These are phyloP conservation scores for Ceratocystis harringtonii DNA, from an alignment of 2,329 filamentous ascomycete species.

Conservation along the genomic window DNA sequence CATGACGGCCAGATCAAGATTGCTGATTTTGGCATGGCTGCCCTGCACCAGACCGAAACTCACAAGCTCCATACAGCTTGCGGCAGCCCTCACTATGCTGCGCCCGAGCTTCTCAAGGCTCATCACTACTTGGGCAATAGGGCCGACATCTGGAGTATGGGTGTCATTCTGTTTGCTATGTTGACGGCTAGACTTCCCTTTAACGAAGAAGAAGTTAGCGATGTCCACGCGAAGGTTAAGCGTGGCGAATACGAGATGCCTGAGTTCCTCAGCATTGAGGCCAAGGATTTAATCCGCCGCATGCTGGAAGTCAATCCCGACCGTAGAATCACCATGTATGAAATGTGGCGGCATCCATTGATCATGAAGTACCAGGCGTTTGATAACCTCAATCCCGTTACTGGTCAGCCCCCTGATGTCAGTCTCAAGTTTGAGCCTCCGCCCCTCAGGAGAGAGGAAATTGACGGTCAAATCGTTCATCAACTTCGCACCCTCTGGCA, in stretches of 20 bases:
- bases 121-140: constrained; percentile 67
- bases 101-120: constrained; percentile 74
- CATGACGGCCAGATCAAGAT: constrained; percentile 68
- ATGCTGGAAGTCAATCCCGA: constrained; percentile 70
- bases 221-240: constrained; percentile 47
- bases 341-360: constrained; percentile 81
- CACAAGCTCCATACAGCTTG: constrained; percentile 78
- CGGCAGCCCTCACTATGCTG: constrained; percentile 91
- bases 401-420: constrained; percentile 39
- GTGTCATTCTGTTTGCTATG: constrained; percentile 78
- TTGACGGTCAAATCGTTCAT: constrained; percentile 68
- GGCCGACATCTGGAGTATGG: constrained; percentile 90
- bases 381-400: constrained; percentile 46
- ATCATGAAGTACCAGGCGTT: constrained; percentile 68
- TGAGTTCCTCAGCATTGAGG: constrained; percentile 48
- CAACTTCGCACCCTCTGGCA: constrained; percentile 89
- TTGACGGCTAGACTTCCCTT: constrained; percentile 76
- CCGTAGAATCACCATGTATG: constrained; percentile 59
- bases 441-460: constrained; percentile 44
- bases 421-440: constrained; percentile 48
- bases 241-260: constrained; percentile 47
- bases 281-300: constrained; percentile 59
- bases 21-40: constrained; percentile 96
- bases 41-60: constrained; percentile 63
- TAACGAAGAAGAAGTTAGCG: constrained; percentile 47